These are phyloP conservation scores for Hymenotorrendiella dingleyae DNA, from an alignment of 2,329 filamentous ascomycete genomes.

Conservation along the genomic window DNA sequence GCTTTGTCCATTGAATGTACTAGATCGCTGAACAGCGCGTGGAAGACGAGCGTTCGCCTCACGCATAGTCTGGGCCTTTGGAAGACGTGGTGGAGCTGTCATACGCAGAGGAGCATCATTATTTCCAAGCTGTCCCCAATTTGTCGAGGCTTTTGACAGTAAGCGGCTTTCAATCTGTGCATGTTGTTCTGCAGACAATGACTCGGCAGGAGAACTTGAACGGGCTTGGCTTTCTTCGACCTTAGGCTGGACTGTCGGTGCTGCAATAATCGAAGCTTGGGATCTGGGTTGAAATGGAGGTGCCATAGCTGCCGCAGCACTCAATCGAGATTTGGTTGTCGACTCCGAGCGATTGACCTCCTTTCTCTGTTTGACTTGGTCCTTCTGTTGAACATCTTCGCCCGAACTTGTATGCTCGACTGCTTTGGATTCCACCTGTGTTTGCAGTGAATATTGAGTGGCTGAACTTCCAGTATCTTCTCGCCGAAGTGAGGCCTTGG, in stretches of 20 bases:
- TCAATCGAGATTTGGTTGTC: constrained; percentile 23
- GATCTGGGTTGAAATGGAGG: constrained; percentile 31
- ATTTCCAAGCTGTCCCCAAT: constrained; percentile 12
- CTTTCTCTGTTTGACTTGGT: not conserved
- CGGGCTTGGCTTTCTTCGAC: not conserved
- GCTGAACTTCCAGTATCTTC: no score
- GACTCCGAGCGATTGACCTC: not conserved
- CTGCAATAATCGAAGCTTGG: constrained; percentile 8
- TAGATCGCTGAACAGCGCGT: constrained; percentile 12
- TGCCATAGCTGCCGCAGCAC: constrained; percentile 29
- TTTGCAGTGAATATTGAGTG: no score
- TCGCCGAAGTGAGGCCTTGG: no score
- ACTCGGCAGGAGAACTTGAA: not conserved
- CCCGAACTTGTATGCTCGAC: not conserved
- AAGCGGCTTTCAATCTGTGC: constrained; percentile 20
- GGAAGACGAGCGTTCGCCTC: constrained; percentile 1
- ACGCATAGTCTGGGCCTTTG: constrained; percentile 13
- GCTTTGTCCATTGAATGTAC: constrained; percentile 14
- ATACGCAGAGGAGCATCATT: not conserved
- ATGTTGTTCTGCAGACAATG: constrained; percentile 8
- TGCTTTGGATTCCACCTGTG: not conserved
- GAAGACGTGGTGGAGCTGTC: constrained; percentile 2
- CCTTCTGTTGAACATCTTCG: not conserved
- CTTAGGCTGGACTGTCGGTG: no score
- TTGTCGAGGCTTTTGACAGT: constrained; percentile 15